phyloP scores from a whole-genome alignment of 1,284 basidiomycete genomes.

The Puccinia hordei region DNA sequence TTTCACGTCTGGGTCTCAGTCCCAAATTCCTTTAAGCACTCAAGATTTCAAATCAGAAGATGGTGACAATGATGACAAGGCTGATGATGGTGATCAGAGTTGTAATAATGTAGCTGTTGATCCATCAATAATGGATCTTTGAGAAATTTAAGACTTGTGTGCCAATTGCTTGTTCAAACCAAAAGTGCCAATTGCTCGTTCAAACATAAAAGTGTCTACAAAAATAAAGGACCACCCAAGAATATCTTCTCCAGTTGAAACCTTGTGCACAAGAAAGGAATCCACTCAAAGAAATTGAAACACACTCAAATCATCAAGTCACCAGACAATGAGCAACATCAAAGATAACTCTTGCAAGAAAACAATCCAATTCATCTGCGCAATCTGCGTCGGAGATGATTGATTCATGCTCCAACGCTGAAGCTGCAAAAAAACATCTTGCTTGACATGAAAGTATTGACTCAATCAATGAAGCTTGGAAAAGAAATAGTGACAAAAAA shows the following conservation, averaged over 20 bases:
- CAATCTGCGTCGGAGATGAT: background rate
- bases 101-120: too few species aligned
- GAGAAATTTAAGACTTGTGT: too few species aligned
- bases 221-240: background rate
- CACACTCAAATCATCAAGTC: slow-evolving; percentile 12
- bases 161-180: too few species aligned
- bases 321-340: background rate
- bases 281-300: background rate
- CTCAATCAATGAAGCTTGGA: background rate
- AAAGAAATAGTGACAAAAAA: background rate
- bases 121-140: too few species aligned
- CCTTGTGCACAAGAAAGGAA: background rate
- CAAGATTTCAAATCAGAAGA: too few species aligned
- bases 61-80: too few species aligned
- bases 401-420: background rate
- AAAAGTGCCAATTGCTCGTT: too few species aligned
- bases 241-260: background rate
- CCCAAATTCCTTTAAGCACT: too few species aligned
- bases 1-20: too few species aligned
- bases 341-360: background rate
- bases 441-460: background rate
- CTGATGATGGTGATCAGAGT: too few species aligned
- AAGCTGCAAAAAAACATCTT: background rate
- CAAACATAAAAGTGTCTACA: too few species aligned
- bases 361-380: background rate